These are phyloP conservation scores for Hydnum rufescens DNA, from an alignment of 768 basidiomycete genomes.

Conservation along the genomic window DNA sequence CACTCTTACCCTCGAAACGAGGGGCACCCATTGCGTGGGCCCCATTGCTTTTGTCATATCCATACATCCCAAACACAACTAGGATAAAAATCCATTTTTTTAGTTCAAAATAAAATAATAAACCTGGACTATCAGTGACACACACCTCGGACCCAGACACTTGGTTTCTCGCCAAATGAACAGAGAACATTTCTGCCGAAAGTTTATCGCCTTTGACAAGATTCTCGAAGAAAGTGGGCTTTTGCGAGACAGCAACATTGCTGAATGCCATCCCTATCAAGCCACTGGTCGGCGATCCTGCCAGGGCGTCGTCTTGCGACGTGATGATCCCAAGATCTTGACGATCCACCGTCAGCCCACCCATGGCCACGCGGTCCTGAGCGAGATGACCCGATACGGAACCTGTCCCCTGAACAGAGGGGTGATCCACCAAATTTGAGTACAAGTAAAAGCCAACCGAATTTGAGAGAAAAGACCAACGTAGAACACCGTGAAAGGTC, in stretches of 20 bases:
- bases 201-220: constrained; percentile 27
- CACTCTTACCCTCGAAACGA: not conserved
- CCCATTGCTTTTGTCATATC: not conserved
- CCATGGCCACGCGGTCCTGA: constrained; percentile 32
- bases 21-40: not conserved
- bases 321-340: constrained; percentile 40
- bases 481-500: not conserved
- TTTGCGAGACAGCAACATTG: constrained; percentile 26
- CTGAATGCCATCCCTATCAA: constrained; percentile 44
- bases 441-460: constrained; percentile 8
- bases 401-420: constrained; percentile 28
- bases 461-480: not conserved
- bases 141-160: constrained; percentile 31
- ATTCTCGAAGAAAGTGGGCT: constrained; percentile 46
- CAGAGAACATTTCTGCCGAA: constrained; percentile 31
- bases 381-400: constrained; percentile 29
- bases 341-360: constrained; percentile 23
- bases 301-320: constrained; percentile 30
- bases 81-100: not conserved
- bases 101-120: not conserved
- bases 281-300: constrained; percentile 31
- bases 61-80: not conserved
- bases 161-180: constrained; percentile 30
- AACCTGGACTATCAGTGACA: constrained; percentile 14
- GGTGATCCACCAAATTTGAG: not conserved